Base-by-base conservation (phyloP, 495 filamentous ascomycete species). In the Trichoderma erinaceum region DNA sequence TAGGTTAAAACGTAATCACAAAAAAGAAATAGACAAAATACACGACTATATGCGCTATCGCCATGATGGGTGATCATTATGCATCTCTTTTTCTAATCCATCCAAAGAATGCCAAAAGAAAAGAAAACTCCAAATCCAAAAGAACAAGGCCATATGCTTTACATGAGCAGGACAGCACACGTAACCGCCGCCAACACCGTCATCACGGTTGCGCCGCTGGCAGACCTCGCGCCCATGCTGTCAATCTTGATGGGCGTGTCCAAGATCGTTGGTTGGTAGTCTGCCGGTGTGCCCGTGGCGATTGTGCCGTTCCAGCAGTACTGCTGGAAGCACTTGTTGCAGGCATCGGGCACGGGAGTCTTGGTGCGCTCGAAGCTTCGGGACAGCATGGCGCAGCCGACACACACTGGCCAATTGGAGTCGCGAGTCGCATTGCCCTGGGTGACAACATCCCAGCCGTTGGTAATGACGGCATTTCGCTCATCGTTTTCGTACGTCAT, bases 281-380 rank as follows among this genome's bases (percentile, higher is more conserved):
- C 70, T 43, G 50, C 69, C 12, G 73, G 69, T 16, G 73, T 71
- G 4, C 70, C 81, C 29, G 71, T 78, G 66, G 87, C 83, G 3
- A 82, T 67, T 10, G 83, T 90, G 6, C 93, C 93, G 72, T 95
- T 82, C 93, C 94, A 97, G 84, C 95, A 97, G 78, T 96, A 97
- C 35, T 82, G 73, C 48, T 80, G 69, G 75, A 97, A 97, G 78
- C 94, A 98, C 52, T 81, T 71, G 35, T 74, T 81, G 76, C 94
- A 98, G 16, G 84, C 84, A 13, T 82, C 79, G 0, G 91, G 91
- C 0, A 91, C 83, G 12, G 71, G 46, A 8, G 86, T 88, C 3
- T 81, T 80, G 3, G 88, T 93, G 52, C 91, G 83, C 67, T 87
- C 83, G 68, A 92, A 83, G 63, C 87, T 89, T 41, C 93, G 81